phyloP scores from a whole-genome alignment of 2,329 filamentous ascomycete genomes.

The Talaromyces amestolkiae region DNA sequence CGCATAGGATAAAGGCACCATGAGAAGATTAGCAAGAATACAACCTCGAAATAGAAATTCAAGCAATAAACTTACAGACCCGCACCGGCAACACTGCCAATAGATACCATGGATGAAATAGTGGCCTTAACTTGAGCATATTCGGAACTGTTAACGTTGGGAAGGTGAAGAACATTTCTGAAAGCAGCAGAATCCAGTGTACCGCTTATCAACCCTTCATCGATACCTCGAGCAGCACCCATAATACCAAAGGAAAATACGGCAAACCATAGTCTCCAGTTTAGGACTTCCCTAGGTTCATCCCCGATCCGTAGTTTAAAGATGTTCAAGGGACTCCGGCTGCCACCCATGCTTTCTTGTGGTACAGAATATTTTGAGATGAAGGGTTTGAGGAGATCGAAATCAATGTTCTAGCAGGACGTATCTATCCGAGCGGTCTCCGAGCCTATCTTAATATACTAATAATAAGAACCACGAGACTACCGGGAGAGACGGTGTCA shows the following conservation, averaged over 20 bases:
- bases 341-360: neutral
- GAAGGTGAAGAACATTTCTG: constrained; percentile 23
- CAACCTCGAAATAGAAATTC: neutral
- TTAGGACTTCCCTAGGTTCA: constrained; percentile 66
- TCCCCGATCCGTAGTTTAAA: constrained; percentile 30
- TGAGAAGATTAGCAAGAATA: constrained; percentile 39
- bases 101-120: constrained; percentile 73
- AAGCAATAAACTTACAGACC: constrained; percentile 34
- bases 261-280: constrained; percentile 71
- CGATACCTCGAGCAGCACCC: constrained; percentile 68
- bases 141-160: constrained; percentile 31
- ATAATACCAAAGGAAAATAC: constrained; percentile 68
- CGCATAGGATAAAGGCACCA: constrained; percentile 59
- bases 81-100: constrained; percentile 64
- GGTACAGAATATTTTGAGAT: neutral
- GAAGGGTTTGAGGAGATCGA: neutral
- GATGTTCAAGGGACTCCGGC: neutral
- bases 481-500: too few species aligned
- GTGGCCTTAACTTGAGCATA: constrained; percentile 68
- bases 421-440: neutral
- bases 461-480: neutral
- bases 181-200: constrained; percentile 63
- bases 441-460: neutral
- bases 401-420: neutral
- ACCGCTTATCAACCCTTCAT: constrained; percentile 70